phyloP scores from a whole-genome alignment of 2,329 filamentous ascomycete genomes.

The Colletotrichum sp. region DNA sequence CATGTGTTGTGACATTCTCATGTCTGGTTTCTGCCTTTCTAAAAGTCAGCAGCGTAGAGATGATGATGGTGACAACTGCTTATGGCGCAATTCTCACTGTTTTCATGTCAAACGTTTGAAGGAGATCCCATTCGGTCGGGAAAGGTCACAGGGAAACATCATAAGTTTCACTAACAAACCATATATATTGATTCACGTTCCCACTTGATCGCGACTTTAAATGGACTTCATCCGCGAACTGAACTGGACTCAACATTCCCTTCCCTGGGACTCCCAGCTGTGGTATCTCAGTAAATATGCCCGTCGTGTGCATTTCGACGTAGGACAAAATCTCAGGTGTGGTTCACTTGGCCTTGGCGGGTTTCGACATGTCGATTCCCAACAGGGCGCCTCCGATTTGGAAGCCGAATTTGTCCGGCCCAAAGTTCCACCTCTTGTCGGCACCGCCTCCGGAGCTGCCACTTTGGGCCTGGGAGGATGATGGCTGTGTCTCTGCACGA shows the following conservation, averaged over 20 bases:
- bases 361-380: neutral
- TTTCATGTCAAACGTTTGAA: neutral
- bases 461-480: neutral
- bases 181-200: neutral
- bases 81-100: neutral
- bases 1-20: neutral
- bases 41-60: neutral
- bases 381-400: neutral
- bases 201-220: neutral
- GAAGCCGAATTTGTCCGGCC: neutral
- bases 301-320: neutral
- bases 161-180: neutral
- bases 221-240: neutral
- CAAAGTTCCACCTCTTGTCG: neutral
- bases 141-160: neutral
- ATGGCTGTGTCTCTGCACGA: fast-evolving
- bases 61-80: neutral
- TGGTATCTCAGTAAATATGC: neutral
- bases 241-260: neutral
- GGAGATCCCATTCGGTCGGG: neutral
- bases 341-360: neutral
- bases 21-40: neutral
- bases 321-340: neutral
- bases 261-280: neutral
- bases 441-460: neutral